Evolutionary conservation across 371 early-diverging fungal species (phyloP), one percentile per base, ranked within the genome.

Genomic region (Rhizopus sp.): DNA sequence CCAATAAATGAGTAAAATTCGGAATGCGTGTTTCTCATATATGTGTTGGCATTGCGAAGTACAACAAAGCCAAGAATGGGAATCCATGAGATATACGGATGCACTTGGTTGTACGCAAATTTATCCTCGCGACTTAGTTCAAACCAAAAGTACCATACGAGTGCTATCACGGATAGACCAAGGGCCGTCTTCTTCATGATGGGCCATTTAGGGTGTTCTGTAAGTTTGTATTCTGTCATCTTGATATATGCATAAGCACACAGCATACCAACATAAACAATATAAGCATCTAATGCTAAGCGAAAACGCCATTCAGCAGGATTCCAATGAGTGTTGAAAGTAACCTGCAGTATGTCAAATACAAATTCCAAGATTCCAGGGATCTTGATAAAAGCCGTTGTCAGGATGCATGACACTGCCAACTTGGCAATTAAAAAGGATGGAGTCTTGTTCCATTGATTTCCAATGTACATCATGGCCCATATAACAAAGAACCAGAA

Each of bases 401-500:
- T 79, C 3, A 76, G 5, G 0, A 60, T 17, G 7, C 77, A 69
- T 6, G 78, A 75, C 5, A 77, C 54, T 2, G 53, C 66, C 6
- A 87, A 60, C 62, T 88, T 88, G 59, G 54, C 38, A 44, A 87
- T 55, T 23, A 88, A 59, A 50, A 81, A 69, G 29, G 50, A 44
- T 1, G 77, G 57, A 4, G 59, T 61, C 54, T 82, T 75, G 72
- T 86, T 84, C 34, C 66, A 59, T 5, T 63, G 12, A 35, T 80
- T 66, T 1, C 68, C 72, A 16, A 82, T 50, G 29, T 80, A 76
- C 89, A 92, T 87, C 42, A 85, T 84, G 8, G 73, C 49, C 75
- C 83, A 92, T n/a, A 90, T 83, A 29, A 83, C 68, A 40, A 81
- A 46, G 53, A 88, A 88, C 86, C 89, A 92, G 52, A 85, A 82